phyloP scores from a whole-genome alignment of 192 early-diverging fungal genomes.

The Coemansia sp. region DNA sequence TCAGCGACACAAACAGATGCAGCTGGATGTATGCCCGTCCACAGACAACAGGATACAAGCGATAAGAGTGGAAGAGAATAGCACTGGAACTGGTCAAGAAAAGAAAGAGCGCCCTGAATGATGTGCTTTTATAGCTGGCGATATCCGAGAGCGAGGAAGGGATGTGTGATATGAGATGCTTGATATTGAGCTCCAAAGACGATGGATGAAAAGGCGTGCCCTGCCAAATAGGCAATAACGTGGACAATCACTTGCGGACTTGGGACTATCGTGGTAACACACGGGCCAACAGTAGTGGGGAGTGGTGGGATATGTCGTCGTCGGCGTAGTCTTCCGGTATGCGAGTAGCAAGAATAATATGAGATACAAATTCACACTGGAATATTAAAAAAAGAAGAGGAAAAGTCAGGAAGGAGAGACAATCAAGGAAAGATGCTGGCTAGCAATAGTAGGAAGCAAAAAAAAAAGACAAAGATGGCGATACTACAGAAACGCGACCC shows the following conservation, averaged over 20 bases:
- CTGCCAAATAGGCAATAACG: neutral
- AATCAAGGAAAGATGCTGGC: neutral
- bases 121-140: conserved; percentile 1
- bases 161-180: too few relatives aligned
- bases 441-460: neutral
- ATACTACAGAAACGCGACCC: neutral
- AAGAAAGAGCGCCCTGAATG: neutral
- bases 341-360: neutral
- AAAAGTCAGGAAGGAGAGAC: neutral
- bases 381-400: neutral
- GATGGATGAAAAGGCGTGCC: neutral
- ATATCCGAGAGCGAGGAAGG: neutral
- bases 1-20: neutral
- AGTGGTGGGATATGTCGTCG: neutral
- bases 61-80: neutral
- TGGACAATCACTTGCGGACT: neutral
- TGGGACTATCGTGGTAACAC: neutral
- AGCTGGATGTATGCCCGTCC: neutral
- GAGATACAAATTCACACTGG: neutral
- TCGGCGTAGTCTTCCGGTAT: neutral
- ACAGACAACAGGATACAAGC: neutral
- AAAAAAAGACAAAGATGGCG: neutral
- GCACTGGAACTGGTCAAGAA: neutral
- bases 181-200: too few relatives aligned
- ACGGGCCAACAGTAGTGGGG: neutral